phyloP scores from a whole-genome alignment of 116 monocot species.

The Zostera marina region DNA sequence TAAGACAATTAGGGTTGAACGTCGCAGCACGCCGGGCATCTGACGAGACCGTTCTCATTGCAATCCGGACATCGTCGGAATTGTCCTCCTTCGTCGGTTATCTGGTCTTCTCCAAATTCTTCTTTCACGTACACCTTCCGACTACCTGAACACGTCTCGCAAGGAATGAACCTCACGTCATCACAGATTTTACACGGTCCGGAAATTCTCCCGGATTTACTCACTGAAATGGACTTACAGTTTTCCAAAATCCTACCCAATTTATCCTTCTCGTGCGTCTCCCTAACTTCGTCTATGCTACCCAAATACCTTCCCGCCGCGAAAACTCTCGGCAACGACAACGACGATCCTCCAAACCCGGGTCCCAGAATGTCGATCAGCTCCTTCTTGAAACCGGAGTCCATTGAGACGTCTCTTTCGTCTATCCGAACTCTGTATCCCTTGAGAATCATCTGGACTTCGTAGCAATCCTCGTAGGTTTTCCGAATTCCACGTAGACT shows the following conservation, averaged over 20 bases:
- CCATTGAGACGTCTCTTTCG: slow-evolving; percentile 76
- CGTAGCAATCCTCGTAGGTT: slow-evolving; percentile 67
- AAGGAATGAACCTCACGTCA: slow-evolving; percentile 51
- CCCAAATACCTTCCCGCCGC: slow-evolving; percentile 37
- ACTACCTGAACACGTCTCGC: slow-evolving; percentile 52
- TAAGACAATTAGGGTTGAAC: too few relatives aligned
- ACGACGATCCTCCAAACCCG: neutral
- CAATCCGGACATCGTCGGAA: slow-evolving; percentile 63
- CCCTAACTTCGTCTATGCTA: slow-evolving; percentile 49
- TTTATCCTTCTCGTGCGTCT: slow-evolving; percentile 51
- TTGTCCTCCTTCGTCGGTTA: slow-evolving; percentile 12
- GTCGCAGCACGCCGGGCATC: slow-evolving; percentile 50
- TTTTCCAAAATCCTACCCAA: slow-evolving; percentile 22
- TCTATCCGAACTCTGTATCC: slow-evolving; percentile 44
- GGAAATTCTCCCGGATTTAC: neutral
- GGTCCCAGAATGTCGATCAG: slow-evolving; percentile 24
- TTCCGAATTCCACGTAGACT: slow-evolving; percentile 56
- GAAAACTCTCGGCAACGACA: slow-evolving; percentile 39
- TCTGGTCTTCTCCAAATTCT: neutral
- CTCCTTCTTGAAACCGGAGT: slow-evolving; percentile 50
- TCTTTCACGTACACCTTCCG: slow-evolving; percentile 36
- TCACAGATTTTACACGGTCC: slow-evolving; percentile 41
- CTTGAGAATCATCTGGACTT: slow-evolving; percentile 25
- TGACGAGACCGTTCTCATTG: slow-evolving; percentile 84
- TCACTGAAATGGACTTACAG: slow-evolving; percentile 7